A percentile compares a stretch with the other conserved stretches of the same genome.
Conservation (phyloP, 176 grass and related monocot species). For the Triticum aestivum region DNA sequence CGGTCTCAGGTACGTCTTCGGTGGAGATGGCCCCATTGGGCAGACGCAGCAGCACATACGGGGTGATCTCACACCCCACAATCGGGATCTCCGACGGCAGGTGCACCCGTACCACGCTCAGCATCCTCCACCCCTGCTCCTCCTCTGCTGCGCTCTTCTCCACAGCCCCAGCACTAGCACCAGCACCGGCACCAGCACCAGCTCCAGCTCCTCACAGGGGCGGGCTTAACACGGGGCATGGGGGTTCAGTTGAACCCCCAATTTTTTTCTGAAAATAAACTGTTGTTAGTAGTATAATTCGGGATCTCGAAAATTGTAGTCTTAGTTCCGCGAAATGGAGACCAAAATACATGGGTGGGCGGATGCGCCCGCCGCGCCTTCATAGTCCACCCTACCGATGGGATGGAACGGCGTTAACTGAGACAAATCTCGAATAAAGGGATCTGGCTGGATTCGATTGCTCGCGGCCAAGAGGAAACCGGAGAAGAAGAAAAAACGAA, state of each 20-base stretch:
- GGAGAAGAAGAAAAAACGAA: background rate
- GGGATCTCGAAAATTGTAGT: background rate
- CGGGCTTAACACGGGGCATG: conserved; percentile 17
- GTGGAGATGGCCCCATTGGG: conserved; percentile 54
- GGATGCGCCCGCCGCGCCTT: conserved; percentile 1
- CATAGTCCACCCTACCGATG: background rate
- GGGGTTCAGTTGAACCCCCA: conserved; percentile 21
- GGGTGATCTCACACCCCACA: conserved; percentile 98
- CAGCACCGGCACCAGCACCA: background rate
- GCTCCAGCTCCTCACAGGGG: conserved; percentile 29
- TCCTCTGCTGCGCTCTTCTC: conserved; percentile 33
- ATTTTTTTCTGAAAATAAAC: background rate
- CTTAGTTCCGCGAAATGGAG: background rate
- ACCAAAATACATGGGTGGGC: conserved; percentile 2
- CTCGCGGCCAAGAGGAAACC: background rate
- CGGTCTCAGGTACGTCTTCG: conserved; percentile 57
- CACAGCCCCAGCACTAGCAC: conserved; percentile 33
- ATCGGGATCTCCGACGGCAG: conserved; percentile 99
- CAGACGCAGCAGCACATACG: conserved; percentile 79
- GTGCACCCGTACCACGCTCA: conserved; percentile 88
- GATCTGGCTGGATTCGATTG: conserved; percentile 26
- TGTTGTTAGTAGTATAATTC: conserved; percentile 15
- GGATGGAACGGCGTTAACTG: background rate
- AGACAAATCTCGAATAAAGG: conserved; percentile 5
- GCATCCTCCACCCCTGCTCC: conserved; percentile 55